Percentiles rank a stretch among this genome's conserved stretches.
Conservation (phyloP, 805 yeast species). For the Teunomyces cretensis region DNA sequence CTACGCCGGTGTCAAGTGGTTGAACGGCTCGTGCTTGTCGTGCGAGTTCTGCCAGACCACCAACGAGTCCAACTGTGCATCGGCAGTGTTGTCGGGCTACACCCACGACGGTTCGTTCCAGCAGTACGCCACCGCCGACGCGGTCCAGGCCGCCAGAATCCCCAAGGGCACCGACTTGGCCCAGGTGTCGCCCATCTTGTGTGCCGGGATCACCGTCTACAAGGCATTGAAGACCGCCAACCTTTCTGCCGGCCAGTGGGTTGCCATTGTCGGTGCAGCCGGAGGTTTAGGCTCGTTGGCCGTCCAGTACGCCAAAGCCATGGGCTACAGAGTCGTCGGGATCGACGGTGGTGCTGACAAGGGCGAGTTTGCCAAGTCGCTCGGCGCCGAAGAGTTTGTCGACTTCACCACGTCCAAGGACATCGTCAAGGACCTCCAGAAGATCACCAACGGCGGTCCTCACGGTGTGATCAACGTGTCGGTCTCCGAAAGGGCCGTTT, state of each 20-base stretch:
- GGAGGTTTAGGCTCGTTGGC: conserved; percentile 80
- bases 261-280: conserved; percentile 75
- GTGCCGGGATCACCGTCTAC: conserved; percentile 92
- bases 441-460: conserved; percentile 60
- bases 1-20: conserved; percentile 81
- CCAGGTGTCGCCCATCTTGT: conserved; percentile 74
- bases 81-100: conserved; percentile 72
- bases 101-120: conserved; percentile 91
- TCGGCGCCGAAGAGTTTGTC: conserved; percentile 66
- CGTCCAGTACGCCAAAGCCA: conserved; percentile 71
- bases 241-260: conserved; percentile 70
- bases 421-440: conserved; percentile 41
- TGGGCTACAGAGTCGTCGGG: conserved; percentile 72
- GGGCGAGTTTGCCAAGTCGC: conserved; percentile 49
- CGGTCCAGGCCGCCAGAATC: conserved; percentile 79
- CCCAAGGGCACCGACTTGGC: conserved; percentile 77
- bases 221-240: conserved; percentile 83
- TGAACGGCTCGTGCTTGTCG: conserved; percentile 71
- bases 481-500: conserved; percentile 50
- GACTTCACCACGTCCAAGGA: conserved; percentile 55
- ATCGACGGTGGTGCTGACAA: conserved; percentile 71
- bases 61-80: conserved; percentile 69
- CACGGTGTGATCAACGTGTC: conserved; percentile 52
- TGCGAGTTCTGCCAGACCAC: conserved; percentile 74
- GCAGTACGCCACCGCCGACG: conserved; percentile 87